A percentile compares a stretch with the other conserved stretches of the same genome.
These are phyloP conservation scores for Arxiozyma slooffiae DNA, from an alignment of 1,139 yeast species.

Conservation along the genomic window DNA sequence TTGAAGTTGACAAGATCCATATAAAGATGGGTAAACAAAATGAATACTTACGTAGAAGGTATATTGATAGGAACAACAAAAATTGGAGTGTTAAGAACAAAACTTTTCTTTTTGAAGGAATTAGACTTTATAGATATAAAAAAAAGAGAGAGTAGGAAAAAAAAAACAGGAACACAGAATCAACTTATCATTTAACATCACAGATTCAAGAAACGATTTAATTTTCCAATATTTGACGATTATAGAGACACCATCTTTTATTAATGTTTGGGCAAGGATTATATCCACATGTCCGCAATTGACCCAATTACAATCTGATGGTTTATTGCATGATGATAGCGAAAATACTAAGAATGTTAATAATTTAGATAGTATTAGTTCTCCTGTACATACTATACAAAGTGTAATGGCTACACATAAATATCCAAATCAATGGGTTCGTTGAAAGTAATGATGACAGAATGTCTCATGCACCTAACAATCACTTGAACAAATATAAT, in stretches of 20 bases:
- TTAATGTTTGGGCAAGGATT: conserved; percentile 18
- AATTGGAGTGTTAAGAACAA: too few species aligned
- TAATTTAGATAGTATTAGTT: conserved; percentile 21
- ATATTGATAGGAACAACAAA: background rate
- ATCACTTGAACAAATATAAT: background rate
- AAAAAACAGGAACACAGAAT: conserved; percentile 7
- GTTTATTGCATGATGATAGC: background rate
- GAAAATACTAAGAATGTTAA: background rate
- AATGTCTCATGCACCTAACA: background rate
- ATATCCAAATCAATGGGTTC: background rate
- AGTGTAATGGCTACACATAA: conserved; percentile 13
- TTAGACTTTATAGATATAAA: too few species aligned
- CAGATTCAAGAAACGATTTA: conserved; percentile 19
- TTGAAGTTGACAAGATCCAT: background rate
- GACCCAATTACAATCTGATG: background rate
- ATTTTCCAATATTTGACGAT: conserved; percentile 24
- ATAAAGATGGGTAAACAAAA: too few species aligned
- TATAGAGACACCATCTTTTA: conserved; percentile 23
- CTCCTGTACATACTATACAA: conserved; percentile 32
- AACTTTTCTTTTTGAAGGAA: too few species aligned
- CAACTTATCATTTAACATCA: conserved; percentile 25
- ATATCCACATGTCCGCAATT: conserved; percentile 17
- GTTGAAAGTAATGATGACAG: background rate
- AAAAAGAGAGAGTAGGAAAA: too few species aligned
- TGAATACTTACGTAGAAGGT: background rate